These are phyloP conservation scores for Debaryomyces prosopidis DNA, from an alignment of 805 yeast species.

Conservation along the genomic window DNA sequence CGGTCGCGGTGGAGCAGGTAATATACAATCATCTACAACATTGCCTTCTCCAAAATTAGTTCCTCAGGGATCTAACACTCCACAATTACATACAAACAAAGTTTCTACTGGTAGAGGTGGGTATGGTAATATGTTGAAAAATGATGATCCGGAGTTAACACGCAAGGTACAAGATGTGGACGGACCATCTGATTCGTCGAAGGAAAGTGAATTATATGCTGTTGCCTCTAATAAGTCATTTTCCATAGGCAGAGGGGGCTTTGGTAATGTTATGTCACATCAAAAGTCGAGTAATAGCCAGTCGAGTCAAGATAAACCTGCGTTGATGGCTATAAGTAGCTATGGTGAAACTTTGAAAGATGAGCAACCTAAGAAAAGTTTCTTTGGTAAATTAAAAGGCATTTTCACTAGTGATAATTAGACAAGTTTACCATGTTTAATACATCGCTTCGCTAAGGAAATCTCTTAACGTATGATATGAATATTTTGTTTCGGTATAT, in stretches of 20 bases:
- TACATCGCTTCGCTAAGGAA: too few relatives aligned
- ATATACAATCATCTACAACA: slow-evolving; percentile 47
- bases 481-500: too few relatives aligned
- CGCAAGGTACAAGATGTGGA: slow-evolving; percentile 71
- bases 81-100: slow-evolving; percentile 53
- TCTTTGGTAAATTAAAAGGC: slow-evolving; percentile 48
- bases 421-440: not conserved
- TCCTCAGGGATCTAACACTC: slow-evolving; percentile 62
- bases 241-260: slow-evolving; percentile 65
- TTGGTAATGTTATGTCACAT: slow-evolving; percentile 53
- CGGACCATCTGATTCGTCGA: slow-evolving; percentile 14
- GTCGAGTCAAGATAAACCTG: slow-evolving; percentile 1
- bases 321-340: slow-evolving; percentile 27
- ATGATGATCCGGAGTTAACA: slow-evolving; percentile 57
- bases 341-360: slow-evolving; percentile 27
- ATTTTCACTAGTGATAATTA: slow-evolving; percentile 27
- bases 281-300: slow-evolving; percentile 25
- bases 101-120: slow-evolving; percentile 80
- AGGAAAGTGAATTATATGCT: slow-evolving; percentile 39
- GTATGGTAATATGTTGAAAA: slow-evolving; percentile 70
- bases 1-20: slow-evolving; percentile 81
- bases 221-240: slow-evolving; percentile 47
- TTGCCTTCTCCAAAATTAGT: slow-evolving; percentile 56
- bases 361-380: slow-evolving; percentile 31
- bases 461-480: too few relatives aligned